Percentiles rank a stretch among this genome's conserved stretches.
phyloP scores from a whole-genome alignment of 2,329 filamentous ascomycete genomes.

The Hymenoscyphus linearis region DNA sequence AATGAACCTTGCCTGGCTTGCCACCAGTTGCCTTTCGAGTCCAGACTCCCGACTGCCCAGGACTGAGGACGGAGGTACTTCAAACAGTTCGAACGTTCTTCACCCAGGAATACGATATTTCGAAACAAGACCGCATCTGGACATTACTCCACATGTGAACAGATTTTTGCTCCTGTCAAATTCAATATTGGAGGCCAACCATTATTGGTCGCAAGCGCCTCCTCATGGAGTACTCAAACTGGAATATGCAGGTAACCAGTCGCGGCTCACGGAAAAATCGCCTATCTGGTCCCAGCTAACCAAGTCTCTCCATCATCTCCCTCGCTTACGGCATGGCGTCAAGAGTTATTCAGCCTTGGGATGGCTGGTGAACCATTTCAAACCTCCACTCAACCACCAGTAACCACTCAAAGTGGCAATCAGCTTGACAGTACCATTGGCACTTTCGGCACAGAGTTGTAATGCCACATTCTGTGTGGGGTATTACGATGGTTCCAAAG shows the following conservation, averaged over 20 bases:
- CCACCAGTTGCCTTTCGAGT: too few relatives aligned
- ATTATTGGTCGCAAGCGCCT: background rate
- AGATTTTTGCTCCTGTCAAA: background rate
- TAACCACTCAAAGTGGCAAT: background rate
- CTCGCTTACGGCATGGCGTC: background rate
- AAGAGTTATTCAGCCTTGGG: background rate
- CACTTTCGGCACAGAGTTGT: background rate
- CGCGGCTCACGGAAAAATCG: background rate
- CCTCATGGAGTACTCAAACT: background rate
- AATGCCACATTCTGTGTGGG: too few relatives aligned
- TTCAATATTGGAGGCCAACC: background rate
- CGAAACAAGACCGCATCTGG: background rate
- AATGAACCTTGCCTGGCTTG: too few relatives aligned
- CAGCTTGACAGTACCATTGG: background rate
- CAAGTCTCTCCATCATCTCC: background rate
- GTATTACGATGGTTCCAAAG: too few relatives aligned
- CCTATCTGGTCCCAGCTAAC: background rate
- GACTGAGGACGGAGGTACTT: too few relatives aligned
- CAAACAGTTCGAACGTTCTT: background rate
- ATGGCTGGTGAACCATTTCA: background rate
- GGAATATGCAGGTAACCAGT: background rate
- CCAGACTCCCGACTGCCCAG: too few relatives aligned
- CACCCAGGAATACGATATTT: background rate
- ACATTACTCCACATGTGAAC: background rate
- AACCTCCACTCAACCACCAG: background rate